A percentile compares a stretch with the other conserved stretches of the same genome.
These are phyloP conservation scores for Aspergillus ostianus DNA, from an alignment of 495 filamentous ascomycete genomes.

Conservation along the genomic window DNA sequence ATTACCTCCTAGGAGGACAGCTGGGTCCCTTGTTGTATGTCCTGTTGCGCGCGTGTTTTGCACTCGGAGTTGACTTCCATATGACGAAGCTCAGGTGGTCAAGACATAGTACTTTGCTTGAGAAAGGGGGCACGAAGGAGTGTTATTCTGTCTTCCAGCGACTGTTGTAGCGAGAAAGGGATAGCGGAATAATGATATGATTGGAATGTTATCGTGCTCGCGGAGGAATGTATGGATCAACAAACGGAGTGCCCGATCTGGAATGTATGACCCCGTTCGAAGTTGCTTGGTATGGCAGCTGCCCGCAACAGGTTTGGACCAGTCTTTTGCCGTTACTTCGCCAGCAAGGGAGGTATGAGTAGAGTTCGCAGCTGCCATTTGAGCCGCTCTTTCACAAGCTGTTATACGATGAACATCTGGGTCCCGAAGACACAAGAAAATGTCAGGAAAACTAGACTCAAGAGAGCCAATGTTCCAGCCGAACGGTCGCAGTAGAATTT, in stretches of 20 bases:
- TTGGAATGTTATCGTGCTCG: constrained; percentile 34
- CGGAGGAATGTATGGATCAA: constrained; percentile 30
- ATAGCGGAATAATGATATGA: constrained; percentile 28
- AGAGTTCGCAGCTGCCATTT: background rate
- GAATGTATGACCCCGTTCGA: constrained; percentile 24
- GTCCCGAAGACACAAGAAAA: too few species aligned
- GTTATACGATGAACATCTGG: background rate
- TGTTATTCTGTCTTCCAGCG: background rate
- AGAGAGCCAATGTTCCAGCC: background rate
- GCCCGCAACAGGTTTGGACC: background rate
- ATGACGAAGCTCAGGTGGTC: background rate
- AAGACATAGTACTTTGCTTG: background rate
- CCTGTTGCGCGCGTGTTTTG: background rate
- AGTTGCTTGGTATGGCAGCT: constrained; percentile 30
- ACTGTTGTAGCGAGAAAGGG: background rate
- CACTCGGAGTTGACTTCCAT: constrained; percentile 3
- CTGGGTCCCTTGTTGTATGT: background rate
- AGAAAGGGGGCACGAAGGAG: background rate
- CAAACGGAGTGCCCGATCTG: constrained; percentile 8
- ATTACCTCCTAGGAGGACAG: constrained; percentile 23
- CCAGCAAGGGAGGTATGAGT: background rate
- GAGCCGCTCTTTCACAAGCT: background rate
- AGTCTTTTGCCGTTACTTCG: background rate
- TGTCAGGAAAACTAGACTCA: background rate
- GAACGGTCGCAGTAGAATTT: background rate